Evolutionary conservation across 2,329 filamentous ascomycete genomes (phyloP).

Genomic region (Paraconiothyrium brasiliense): DNA sequence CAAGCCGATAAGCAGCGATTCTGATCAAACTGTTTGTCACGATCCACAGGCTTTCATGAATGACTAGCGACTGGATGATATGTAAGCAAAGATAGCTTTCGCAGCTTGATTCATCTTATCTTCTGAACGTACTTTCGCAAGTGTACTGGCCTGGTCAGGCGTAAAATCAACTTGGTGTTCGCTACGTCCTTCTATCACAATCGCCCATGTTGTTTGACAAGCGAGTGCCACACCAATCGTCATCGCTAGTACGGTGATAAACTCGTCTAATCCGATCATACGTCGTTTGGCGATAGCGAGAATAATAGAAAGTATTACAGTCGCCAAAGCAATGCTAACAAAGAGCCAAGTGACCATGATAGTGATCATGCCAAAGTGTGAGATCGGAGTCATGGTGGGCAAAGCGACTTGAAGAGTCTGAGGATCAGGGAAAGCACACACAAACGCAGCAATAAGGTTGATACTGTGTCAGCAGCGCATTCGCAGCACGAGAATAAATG

Average conservation of each 20-base stretch:
- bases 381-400: background rate
- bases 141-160: too few relatives aligned
- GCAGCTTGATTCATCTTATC: too few relatives aligned
- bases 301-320: background rate
- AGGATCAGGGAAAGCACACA: background rate
- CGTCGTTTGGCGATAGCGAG: background rate
- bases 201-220: constrained; percentile 1
- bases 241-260: background rate
- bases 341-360: background rate
- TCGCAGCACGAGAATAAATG: too few relatives aligned
- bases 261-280: background rate
- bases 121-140: background rate
- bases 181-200: background rate
- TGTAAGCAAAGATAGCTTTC: background rate
- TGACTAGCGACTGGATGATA: background rate
- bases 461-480: background rate
- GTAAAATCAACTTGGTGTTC: background rate
- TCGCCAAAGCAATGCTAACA: background rate
- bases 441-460: background rate
- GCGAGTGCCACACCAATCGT: background rate
- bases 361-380: background rate
- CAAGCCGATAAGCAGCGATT: background rate
- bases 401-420: background rate
- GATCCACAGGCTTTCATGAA: background rate
- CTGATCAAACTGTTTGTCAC: background rate